Evolutionary conservation across 148 eudicot genomes (phyloP).

Genomic region (Oxyria digyna): DNA sequence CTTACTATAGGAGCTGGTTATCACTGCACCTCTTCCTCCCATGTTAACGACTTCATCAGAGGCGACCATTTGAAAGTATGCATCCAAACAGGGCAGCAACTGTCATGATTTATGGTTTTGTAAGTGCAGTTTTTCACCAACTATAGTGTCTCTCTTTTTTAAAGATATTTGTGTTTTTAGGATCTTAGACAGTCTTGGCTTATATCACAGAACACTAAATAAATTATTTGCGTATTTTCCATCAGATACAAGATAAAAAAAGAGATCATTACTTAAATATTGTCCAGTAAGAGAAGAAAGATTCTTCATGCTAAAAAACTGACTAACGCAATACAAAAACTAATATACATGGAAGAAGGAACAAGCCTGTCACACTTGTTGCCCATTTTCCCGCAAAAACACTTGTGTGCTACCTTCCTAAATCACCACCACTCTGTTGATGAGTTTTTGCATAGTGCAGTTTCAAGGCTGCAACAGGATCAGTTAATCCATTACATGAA

Average conservation of each 20-base stretch:
- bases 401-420: constrained; percentile 61
- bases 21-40: constrained; percentile 1
- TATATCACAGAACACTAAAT: constrained; percentile 22
- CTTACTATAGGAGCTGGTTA: constrained; percentile 2
- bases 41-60: neutral
- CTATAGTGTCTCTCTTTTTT: too few species aligned
- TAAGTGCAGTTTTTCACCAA: neutral
- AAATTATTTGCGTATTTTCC: constrained; percentile 25
- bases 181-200: neutral
- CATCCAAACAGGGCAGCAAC: neutral
- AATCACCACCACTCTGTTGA: constrained; percentile 18
- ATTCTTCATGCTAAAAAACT: constrained; percentile 20
- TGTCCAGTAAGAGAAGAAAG: neutral
- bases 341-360: constrained; percentile 22
- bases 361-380: constrained; percentile 57
- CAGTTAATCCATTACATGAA: constrained; percentile 45
- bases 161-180: too few species aligned
- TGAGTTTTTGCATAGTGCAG: constrained; percentile 54
- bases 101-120: neutral
- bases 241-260: constrained; percentile 63
- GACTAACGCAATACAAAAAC: constrained; percentile 6
- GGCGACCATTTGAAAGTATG: neutral
- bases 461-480: constrained; percentile 75
- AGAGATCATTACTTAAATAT: neutral
- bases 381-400: constrained; percentile 7